Evolutionary conservation across 2,329 filamentous ascomycete genomes (phyloP), one percentile per base, ranked within the genome.

Genomic region (Piedraia hortae): DNA sequence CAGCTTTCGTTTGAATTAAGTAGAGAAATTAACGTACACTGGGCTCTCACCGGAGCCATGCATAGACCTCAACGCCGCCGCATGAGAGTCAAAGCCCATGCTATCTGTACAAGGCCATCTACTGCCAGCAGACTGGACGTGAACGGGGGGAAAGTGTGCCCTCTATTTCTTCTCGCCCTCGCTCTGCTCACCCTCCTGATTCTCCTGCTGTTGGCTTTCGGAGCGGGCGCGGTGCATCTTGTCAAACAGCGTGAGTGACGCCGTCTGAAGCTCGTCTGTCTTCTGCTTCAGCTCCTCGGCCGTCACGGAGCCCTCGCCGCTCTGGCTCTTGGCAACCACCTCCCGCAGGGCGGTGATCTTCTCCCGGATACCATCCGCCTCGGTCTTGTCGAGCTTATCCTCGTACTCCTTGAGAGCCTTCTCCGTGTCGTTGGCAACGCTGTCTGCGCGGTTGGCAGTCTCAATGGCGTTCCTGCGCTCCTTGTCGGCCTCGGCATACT

Each of bases 201-300:
- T 46, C 39, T 48, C 35, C 38, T 50, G 38, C 41, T 60, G 51
- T 44, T 62, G 50, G 42, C 24, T 17, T 31, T 45, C 57, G 36
- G 53, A 48, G 39, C 75, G 70, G 36, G 82, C 77, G 62, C 89
- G 88, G 73, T 97, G 82, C 75, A 97, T 90, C 72, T 93, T 91
- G 59, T 93, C 85, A 51, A 97, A 93, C 43, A 93, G 68, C 55
- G 74, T 89, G 54, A 97, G 59, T 52, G 72, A 82, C 36, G 82
- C 75, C 48, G 72, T 74, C 59, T 93, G 85, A 45, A 97, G 73
- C 53, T 91, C 82, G 36, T 93, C 85, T 41, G 75, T 88, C 75
- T 91, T 91, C 57, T 75, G 66, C 73, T 93, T 93, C 52, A 97
- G 70, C 53, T 93, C 74, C 34, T 74, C 73, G 22, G 80, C 73